Conservation (phyloP, 2,329 filamentous ascomycete species). For the Epichloe elymi region DNA sequence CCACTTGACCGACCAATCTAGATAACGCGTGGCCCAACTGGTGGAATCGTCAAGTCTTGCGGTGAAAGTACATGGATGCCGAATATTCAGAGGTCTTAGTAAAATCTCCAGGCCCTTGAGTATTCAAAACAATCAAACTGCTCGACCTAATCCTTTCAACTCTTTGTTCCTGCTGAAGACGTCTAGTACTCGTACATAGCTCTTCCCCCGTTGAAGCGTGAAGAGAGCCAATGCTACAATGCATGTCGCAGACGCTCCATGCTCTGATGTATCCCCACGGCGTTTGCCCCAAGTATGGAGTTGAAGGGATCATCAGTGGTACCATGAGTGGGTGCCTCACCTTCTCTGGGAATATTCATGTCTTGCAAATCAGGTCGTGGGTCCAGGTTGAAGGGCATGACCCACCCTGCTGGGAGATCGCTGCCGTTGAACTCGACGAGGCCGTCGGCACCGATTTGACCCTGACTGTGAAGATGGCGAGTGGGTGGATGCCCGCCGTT, state of each 20-base stretch:
- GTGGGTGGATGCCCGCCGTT: constrained; percentile 14
- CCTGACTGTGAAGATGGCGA: constrained; percentile 12
- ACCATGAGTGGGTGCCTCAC: constrained; percentile 8
- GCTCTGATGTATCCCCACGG: constrained; percentile 23
- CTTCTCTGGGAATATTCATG: constrained; percentile 25
- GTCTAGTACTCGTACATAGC: not conserved
- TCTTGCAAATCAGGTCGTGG: constrained; percentile 50
- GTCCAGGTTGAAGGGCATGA: constrained; percentile 85
- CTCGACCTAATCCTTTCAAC: no score
- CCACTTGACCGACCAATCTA: no score
- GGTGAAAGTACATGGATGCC: no score
- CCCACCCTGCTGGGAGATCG: constrained; percentile 62
- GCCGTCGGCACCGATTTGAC: constrained; percentile 9
- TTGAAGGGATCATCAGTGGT: constrained; percentile 36
- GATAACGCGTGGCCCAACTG: no score
- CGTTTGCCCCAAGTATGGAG: constrained; percentile 30
- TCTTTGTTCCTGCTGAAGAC: not conserved
- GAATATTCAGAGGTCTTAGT: no score
- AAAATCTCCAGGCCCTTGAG: no score
- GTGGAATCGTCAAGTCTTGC: no score
- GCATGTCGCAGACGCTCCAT: constrained; percentile 20
- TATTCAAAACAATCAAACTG: no score
- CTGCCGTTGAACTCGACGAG: constrained; percentile 17
- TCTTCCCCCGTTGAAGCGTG: not conserved
- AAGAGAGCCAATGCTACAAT: constrained; percentile 9